Evolutionary conservation across 2,329 filamentous ascomycete species (phyloP).

Genomic region (Myriosclerotinia duriaeana): DNA sequence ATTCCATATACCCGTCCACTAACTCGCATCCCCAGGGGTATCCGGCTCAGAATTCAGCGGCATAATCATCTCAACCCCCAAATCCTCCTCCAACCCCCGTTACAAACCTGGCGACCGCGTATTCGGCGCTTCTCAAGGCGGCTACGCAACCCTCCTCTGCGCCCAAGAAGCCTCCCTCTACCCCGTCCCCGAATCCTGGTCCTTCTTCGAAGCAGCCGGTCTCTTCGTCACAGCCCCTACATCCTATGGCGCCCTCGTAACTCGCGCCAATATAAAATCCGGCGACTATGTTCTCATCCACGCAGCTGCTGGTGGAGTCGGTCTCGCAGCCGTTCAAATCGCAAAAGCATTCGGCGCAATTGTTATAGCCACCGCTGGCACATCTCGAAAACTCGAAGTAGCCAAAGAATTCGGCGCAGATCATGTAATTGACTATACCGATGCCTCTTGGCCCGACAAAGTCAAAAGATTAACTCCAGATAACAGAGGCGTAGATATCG

Average conservation of each 20-base stretch:
- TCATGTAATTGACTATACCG: conserved; percentile 74
- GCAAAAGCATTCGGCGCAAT: conserved; percentile 89
- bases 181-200: conserved; percentile 78
- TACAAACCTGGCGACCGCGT: conserved; percentile 79
- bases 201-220: conserved; percentile 79
- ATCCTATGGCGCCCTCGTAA: conserved; percentile 79
- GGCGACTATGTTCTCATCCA: conserved; percentile 90
- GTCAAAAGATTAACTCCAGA: conserved; percentile 78
- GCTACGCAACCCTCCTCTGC: conserved; percentile 75
- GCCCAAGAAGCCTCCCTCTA: conserved; percentile 66
- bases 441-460: conserved; percentile 60
- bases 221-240: conserved; percentile 92
- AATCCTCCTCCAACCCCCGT: conserved; percentile 50
- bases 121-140: conserved; percentile 83
- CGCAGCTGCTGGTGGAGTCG: conserved; percentile 88
- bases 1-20: not conserved
- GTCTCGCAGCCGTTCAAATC: conserved; percentile 86
- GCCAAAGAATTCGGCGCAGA: conserved; percentile 82
- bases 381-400: conserved; percentile 74
- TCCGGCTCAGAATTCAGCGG: conserved; percentile 87
- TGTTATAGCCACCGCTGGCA: conserved; percentile 90
- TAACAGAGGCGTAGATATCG: conserved; percentile 74
- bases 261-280: conserved; percentile 70
- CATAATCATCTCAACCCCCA: conserved; percentile 66
- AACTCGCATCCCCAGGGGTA: conserved; percentile 46